A percentile compares a stretch with the other conserved stretches of the same genome.
phyloP scores from a whole-genome alignment of 139 green algal species.

The Spirogloea muscicola region DNA sequence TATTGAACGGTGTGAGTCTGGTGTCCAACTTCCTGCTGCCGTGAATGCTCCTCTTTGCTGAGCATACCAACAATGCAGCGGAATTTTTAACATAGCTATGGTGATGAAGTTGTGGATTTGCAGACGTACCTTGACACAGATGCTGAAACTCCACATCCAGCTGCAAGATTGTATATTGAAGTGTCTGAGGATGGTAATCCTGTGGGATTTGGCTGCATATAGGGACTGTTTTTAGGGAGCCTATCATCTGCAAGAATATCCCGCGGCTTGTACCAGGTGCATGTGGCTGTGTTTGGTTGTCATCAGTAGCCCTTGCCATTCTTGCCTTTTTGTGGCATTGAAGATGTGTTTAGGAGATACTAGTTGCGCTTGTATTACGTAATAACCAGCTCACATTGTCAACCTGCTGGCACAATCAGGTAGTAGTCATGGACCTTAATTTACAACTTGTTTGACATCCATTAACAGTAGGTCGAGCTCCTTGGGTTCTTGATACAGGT shows the following conservation, averaged over 20 bases:
- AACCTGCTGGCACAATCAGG: too few species aligned
- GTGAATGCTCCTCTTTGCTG: too few species aligned
- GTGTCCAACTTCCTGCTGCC: not conserved
- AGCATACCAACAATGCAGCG: too few species aligned
- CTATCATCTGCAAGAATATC: constrained; percentile 90
- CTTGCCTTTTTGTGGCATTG: not conserved
- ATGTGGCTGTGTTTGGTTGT: not conserved
- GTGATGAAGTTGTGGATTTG: not conserved
- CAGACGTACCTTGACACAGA: too few species aligned
- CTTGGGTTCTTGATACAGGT: not conserved
- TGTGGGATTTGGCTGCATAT: not conserved
- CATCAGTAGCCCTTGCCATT: not conserved
- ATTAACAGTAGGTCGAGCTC: too few species aligned
- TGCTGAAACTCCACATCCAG: too few species aligned
- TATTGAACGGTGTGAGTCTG: constrained; percentile 11
- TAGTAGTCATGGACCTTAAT: not conserved
- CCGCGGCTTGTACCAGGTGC: constrained; percentile 79
- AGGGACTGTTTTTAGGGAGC: constrained; percentile 83
- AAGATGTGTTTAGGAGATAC: not conserved
- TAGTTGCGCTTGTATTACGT: not conserved
- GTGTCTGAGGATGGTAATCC: too few species aligned
- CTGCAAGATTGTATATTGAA: too few species aligned
- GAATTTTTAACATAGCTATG: not conserved
- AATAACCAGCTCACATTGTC: not conserved
- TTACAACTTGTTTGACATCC: too few species aligned